Conservation (phyloP, 2,329 filamentous ascomycete genomes). For the Scytalidium lignicola region DNA sequence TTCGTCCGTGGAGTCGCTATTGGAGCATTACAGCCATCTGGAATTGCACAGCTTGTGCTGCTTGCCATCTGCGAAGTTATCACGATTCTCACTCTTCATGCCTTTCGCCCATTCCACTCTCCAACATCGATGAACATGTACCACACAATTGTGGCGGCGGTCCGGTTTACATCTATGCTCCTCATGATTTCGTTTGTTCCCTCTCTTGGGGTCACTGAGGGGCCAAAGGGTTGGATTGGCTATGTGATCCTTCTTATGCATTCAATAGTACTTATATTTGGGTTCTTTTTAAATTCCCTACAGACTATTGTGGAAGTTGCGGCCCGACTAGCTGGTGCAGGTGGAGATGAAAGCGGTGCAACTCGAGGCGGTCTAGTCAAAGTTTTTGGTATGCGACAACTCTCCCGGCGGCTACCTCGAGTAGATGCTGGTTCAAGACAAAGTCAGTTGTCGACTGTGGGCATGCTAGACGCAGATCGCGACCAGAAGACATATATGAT, state of each 20-base stretch:
- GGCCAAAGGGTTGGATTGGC: conserved; percentile 87
- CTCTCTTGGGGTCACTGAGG: conserved; percentile 70
- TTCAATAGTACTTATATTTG: conserved; percentile 77
- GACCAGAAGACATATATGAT: conserved; percentile 57
- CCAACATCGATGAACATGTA: conserved; percentile 98
- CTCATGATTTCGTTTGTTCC: conserved; percentile 82
- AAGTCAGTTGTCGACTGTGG: conserved; percentile 77
- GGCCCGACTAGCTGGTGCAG: conserved; percentile 76
- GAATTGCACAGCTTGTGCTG: conserved; percentile 87
- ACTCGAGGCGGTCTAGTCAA: conserved; percentile 80
- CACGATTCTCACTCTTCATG: conserved; percentile 77
- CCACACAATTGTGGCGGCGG: conserved; percentile 74
- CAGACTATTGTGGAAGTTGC: conserved; percentile 88
- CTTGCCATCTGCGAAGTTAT: conserved; percentile 94
- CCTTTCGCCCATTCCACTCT: conserved; percentile 83
- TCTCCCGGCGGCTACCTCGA: conserved; percentile 66
- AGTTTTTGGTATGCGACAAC: conserved; percentile 85
- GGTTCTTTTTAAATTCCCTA: conserved; percentile 87
- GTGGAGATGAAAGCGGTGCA: conserved; percentile 67
- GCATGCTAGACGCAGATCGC: conserved; percentile 69
- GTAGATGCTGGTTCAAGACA: conserved; percentile 59
- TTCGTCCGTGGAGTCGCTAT: conserved; percentile 85
- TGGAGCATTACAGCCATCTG: conserved; percentile 86
- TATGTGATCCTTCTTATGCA: conserved; percentile 88
- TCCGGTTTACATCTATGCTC: conserved; percentile 71